Evolutionary conservation across 2,329 filamentous ascomycete species (phyloP), one percentile per base, ranked within the genome.

Genomic region (Clonostachys rhizophaga): DNA sequence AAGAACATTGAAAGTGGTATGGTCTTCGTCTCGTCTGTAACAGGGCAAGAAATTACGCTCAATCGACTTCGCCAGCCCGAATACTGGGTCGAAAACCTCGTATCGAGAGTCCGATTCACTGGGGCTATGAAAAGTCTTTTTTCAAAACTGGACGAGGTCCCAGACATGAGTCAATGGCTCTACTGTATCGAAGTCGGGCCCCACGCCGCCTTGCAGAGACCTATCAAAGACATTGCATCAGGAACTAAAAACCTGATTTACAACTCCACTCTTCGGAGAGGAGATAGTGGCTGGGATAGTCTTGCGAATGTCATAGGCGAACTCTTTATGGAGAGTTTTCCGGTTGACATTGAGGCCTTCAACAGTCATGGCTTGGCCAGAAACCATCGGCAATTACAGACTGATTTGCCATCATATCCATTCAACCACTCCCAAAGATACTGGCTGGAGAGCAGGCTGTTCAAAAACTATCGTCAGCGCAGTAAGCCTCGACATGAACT

Each of bases 401-500:
- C 52, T 4, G 59, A 58, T 47, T 54, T 72, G 17, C 68, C 68
- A 0, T 49, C 57, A 0, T 71, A 71, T 44, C 54, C 58, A 3
- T 72, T 64, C 63, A 60, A 67, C 35, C 66, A 71, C 47, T 51
- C 51, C 36, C 58, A 56, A 11, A 55, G 44, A 34, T 61, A 65
- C 49, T 69, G 65, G 60, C 41, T 53, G 37, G 60, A 64, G 52
- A 56, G 59, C 3, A 59, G 61, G 6, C 46, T 59, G 5, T 61
- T 58, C 40, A 47, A 52, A 10, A 56, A 60, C 16, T 57, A 62
- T 46, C 63, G 7, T 53, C 63, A 11, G 51, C 52, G 42, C 58
- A 62, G 42, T 54, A 61, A 0, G 45, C 56, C 59, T 1, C 64
- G 71, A 2, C 71, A 71, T 47, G 72, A 77, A 36, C 61, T 79